These are phyloP conservation scores for Daldinia caldariorum DNA, from an alignment of 495 filamentous ascomycete genomes.

Conservation along the genomic window DNA sequence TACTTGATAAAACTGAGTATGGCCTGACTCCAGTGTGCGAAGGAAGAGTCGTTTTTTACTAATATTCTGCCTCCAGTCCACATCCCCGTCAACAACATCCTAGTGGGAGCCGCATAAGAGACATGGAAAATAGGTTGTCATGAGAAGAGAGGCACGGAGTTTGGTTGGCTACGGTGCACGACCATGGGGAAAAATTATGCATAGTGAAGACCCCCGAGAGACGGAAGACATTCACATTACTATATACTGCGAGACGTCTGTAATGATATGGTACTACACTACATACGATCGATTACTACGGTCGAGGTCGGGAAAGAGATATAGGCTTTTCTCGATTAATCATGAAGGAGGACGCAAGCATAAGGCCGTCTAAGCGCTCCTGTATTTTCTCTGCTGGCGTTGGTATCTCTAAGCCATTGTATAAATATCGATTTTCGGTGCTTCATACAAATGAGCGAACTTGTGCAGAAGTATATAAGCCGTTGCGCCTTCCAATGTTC, in stretches of 20 bases:
- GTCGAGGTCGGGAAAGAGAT: slow-evolving; percentile 4
- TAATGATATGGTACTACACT: slow-evolving; percentile 13
- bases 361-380: slow-evolving; percentile 9
- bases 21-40: slow-evolving; percentile 50
- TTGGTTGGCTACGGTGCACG: neutral
- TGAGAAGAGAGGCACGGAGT: slow-evolving; percentile 8
- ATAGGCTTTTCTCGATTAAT: slow-evolving; percentile 12
- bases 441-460: slow-evolving; percentile 17
- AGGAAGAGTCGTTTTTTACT: slow-evolving; percentile 53
- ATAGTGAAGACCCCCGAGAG: neutral
- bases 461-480: slow-evolving; percentile 1
- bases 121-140: slow-evolving; percentile 3
- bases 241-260: slow-evolving; percentile 16
- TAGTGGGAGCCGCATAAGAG: slow-evolving; percentile 57
- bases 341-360: slow-evolving; percentile 5
- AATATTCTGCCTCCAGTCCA: slow-evolving; percentile 35
- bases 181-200: slow-evolving; percentile 4
- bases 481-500: slow-evolving; percentile 18
- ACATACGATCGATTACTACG: slow-evolving; percentile 19
- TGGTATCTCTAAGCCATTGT: slow-evolving; percentile 33
- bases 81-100: slow-evolving; percentile 57
- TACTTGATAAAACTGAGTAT: slow-evolving; percentile 94
- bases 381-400: slow-evolving; percentile 20
- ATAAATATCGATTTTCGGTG: slow-evolving; percentile 40
- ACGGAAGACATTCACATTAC: slow-evolving; percentile 16